Evolutionary conservation across 495 filamentous ascomycete species (phyloP), one percentile per base, ranked within the genome.

Genomic region (Daldinia concentrica): DNA sequence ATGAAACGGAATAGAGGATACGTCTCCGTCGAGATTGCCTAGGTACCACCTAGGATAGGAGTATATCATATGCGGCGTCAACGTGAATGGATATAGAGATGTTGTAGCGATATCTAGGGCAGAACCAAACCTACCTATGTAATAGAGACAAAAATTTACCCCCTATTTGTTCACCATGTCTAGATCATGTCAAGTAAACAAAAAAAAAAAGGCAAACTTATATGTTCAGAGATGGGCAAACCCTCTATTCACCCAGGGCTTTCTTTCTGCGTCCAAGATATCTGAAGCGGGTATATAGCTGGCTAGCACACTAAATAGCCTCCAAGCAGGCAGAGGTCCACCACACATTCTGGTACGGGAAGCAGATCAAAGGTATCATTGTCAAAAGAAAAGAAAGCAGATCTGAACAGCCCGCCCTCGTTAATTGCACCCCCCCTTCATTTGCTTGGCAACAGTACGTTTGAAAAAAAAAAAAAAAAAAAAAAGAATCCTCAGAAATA

Each of bases 361-460:
- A 66, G 62, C 43, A 62, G 29, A 58, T 43, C 51, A 57, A 14
- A 66, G 69, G 69, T 67, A 72, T 72, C 69, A 67, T 72, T 22
- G 69, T 11, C 26, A 62, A 66, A 65, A 60, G 9, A 58, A 45
- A 34, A 36, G 6, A 58, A 58, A 55, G 52, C 51, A 72, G 52
- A 22, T 72, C 51, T 51, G 41, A 22, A 57, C 41, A 24, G 24
- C 58, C 51, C 8, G 32, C 41, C 63, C 30, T 17, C 6, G 5
- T 57, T 37, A 19, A 27, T 36, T 22, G 27, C 22, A 34, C 3
- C 54, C 12, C 29, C 14, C 50, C 1, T 19, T 39, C 39, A 6
- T 48, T 9, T 57, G 30, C 29, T 37, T 37, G 37, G 48, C 19
- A n/a, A 8, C 34, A 57, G 45, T 37, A 43, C 24, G 29, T 60